Conservation (phyloP, 2,329 filamentous ascomycete genomes). For the Talaromyces sp. region DNA sequence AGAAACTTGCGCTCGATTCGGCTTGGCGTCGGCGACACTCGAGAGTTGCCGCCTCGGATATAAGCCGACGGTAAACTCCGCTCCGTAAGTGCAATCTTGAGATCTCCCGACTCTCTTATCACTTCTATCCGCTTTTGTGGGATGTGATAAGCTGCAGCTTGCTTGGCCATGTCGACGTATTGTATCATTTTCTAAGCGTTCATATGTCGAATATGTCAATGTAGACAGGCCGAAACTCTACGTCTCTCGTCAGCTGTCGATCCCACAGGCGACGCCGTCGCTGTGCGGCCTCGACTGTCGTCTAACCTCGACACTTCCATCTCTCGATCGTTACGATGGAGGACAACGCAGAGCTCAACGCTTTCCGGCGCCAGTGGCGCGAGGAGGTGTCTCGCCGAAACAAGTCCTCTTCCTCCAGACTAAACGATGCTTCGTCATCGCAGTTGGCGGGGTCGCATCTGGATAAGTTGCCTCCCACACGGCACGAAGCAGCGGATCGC, state of each 20-base stretch:
- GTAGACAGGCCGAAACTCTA: background rate
- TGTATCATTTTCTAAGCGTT: background rate
- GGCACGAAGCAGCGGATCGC: slow-evolving; percentile 31
- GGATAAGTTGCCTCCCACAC: slow-evolving; percentile 31
- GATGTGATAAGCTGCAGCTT: background rate
- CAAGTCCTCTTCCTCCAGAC: slow-evolving; percentile 13
- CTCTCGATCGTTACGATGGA: slow-evolving; percentile 23
- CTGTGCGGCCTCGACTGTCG: background rate
- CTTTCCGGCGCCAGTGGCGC: slow-evolving; percentile 79
- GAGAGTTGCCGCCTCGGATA: background rate
- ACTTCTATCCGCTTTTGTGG: background rate
- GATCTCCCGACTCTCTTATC: background rate
- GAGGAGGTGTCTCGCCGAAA: slow-evolving; percentile 63
- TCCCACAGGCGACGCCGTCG: background rate
- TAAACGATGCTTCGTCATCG: slow-evolving; percentile 13
- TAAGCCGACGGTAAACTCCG: background rate
- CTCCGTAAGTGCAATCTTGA: background rate
- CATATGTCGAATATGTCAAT: background rate
- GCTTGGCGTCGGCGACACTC: background rate
- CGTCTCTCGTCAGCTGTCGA: background rate
- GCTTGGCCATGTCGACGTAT: background rate
- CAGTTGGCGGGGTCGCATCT: slow-evolving; percentile 16
- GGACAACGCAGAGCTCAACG: slow-evolving; percentile 68
- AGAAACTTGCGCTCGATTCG: background rate
- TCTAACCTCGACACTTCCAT: background rate